Evolutionary conservation across 2,329 filamentous ascomycete genomes (phyloP).

Genomic region (Ophiostoma montium): DNA sequence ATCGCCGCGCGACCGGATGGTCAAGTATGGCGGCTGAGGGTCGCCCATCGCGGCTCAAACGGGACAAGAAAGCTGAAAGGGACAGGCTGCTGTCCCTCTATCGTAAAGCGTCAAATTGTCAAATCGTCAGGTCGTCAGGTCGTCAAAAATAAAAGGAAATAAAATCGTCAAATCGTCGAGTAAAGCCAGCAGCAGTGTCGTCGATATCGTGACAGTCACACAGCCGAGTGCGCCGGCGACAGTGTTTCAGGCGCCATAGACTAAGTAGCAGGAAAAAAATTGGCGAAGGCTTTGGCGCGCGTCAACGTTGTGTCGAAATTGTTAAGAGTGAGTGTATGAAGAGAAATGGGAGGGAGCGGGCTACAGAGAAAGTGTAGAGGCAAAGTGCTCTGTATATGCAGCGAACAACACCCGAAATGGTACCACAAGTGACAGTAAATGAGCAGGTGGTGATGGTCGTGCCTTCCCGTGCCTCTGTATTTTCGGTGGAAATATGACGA

Average conservation of each 20-base stretch:
- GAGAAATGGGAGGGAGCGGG: not conserved
- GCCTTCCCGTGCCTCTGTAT: not conserved
- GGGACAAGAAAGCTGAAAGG: not conserved
- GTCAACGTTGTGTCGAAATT: not conserved
- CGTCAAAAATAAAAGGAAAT: too few species aligned
- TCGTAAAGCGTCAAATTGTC: too few species aligned
- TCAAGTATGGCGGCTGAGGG: slow-evolving; percentile 33
- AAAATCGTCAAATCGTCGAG: not conserved
- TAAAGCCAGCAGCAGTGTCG: not conserved
- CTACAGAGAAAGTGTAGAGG: not conserved
- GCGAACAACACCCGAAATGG: not conserved
- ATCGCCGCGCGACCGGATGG: slow-evolving; percentile 34
- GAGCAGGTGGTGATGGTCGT: not conserved
- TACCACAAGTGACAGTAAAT: not conserved
- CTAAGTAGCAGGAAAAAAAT: not conserved
- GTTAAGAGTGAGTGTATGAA: not conserved
- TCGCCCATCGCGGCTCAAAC: slow-evolving; percentile 23
- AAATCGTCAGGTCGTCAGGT: not conserved
- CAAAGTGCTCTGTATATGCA: too few species aligned
- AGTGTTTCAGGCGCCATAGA: not conserved
- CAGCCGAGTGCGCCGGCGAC: not conserved
- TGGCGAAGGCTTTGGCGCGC: too few species aligned
- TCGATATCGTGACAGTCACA: not conserved
- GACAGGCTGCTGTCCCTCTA: not conserved
- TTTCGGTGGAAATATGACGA: not conserved